These are phyloP conservation scores for Rostrohypoxylon terebratum DNA, from an alignment of 495 filamentous ascomycete genomes.

Conservation along the genomic window DNA sequence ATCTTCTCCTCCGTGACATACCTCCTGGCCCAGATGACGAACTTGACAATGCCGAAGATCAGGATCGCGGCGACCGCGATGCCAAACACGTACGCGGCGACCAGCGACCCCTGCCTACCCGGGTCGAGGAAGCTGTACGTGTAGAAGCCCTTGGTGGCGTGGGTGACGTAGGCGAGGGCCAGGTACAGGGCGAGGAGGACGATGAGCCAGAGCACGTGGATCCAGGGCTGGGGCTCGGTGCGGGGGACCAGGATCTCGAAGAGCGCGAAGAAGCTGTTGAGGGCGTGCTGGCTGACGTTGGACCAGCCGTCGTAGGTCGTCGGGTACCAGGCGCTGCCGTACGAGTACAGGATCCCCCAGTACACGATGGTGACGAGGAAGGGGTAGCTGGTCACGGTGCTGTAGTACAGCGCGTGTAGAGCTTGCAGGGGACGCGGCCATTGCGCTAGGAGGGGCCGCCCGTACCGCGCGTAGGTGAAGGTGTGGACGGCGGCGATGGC, in stretches of 20 bases:
- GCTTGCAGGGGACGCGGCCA: conserved; percentile 73
- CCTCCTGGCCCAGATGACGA: conserved; percentile 59
- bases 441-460: conserved; percentile 66
- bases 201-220: conserved; percentile 68
- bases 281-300: conserved; percentile 78
- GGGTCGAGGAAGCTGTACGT: conserved; percentile 80
- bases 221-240: conserved; percentile 66
- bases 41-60: conserved; percentile 68
- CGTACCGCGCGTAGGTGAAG: conserved; percentile 68
- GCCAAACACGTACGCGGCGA: conserved; percentile 70
- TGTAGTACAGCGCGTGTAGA: conserved; percentile 74
- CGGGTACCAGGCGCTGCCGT: conserved; percentile 61
- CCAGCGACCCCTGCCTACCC: conserved; percentile 49
- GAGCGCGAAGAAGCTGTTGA: conserved; percentile 78
- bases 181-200: conserved; percentile 77
- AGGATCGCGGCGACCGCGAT: conserved; percentile 73
- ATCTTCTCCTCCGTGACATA: conserved; percentile 66
- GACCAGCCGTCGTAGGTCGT: conserved; percentile 68
- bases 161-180: conserved; percentile 77
- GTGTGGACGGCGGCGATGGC: conserved; percentile 73
- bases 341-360: conserved; percentile 67
- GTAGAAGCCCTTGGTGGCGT: conserved; percentile 76
- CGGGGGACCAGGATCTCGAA: conserved; percentile 77
- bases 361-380: conserved; percentile 75
- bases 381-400: conserved; percentile 73